These are phyloP conservation scores for Chlamydomonas schloesseri DNA, from an alignment of 139 green algal species.

Conservation along the genomic window DNA sequence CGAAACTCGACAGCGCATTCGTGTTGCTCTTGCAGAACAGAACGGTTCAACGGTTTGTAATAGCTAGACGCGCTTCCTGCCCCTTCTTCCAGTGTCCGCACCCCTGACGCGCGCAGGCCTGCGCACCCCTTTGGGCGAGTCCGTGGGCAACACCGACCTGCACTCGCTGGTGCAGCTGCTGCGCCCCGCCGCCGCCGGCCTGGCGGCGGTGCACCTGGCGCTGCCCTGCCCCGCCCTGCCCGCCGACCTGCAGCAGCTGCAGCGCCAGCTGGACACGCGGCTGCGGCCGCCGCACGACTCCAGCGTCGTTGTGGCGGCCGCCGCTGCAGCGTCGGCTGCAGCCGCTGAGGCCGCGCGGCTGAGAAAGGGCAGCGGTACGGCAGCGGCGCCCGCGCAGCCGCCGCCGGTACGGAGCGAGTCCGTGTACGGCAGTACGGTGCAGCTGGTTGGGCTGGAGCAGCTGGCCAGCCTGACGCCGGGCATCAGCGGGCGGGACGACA, in stretches of 20 bases:
- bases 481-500: conserved; percentile 22
- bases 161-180: conserved; percentile 61
- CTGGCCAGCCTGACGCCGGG: conserved; percentile 29
- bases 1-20: no score
- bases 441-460: background rate
- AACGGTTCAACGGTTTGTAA: no score
- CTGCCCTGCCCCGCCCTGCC: conserved; percentile 59
- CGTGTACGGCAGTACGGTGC: background rate
- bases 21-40: no score
- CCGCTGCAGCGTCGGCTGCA: background rate
- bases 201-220: conserved; percentile 55
- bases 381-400: background rate
- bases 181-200: conserved; percentile 3
- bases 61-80: no score
- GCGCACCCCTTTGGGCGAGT: conserved; percentile 17
- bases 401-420: background rate
- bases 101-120: conserved; percentile 35
- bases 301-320: background rate
- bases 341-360: background rate
- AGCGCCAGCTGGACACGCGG: conserved; percentile 30
- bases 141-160: conserved; percentile 52
- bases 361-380: background rate
- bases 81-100: no score
- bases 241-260: conserved; percentile 3
- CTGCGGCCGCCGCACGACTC: conserved; percentile 1